These are phyloP conservation scores for Bauhinia variegata DNA, from an alignment of 306 rosid species.

Conservation along the genomic window DNA sequence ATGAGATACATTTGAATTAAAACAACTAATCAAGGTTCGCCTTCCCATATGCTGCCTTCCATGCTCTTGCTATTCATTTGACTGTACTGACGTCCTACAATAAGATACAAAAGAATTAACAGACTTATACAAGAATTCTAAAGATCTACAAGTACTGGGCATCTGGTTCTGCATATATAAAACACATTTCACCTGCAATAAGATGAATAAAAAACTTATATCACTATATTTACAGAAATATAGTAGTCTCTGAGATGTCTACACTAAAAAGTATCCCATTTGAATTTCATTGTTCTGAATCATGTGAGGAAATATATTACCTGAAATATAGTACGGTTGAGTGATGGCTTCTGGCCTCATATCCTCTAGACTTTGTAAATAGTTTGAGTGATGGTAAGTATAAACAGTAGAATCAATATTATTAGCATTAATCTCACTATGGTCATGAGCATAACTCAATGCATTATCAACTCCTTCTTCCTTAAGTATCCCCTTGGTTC, in stretches of 20 bases:
- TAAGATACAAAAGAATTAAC: neutral
- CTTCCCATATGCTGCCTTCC: neutral
- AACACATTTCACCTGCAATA: no score
- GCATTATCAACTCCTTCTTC: conserved; percentile 34
- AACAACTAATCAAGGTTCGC: neutral
- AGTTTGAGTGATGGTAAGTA: conserved; percentile 42
- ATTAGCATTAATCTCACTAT: conserved; percentile 24
- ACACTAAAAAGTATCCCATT: no score
- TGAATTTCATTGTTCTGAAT: no score
- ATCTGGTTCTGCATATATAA: no score
- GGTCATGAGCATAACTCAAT: conserved; percentile 34
- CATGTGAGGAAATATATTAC: conserved; percentile 23
- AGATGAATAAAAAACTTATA: no score
- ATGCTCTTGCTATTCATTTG: neutral
- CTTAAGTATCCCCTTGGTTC: conserved; percentile 27
- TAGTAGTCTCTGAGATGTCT: no score
- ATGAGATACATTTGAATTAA: no score
- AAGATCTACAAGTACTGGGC: no score
- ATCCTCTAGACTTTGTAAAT: conserved; percentile 36
- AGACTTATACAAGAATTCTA: neutral
- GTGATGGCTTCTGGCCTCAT: conserved; percentile 45
- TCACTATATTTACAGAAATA: no score
- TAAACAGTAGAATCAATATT: conserved; percentile 50
- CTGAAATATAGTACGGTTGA: conserved; percentile 54
- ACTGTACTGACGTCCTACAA: neutral